These are phyloP conservation scores for Boletus smithii DNA, from an alignment of 1,284 basidiomycete genomes.

Conservation along the genomic window DNA sequence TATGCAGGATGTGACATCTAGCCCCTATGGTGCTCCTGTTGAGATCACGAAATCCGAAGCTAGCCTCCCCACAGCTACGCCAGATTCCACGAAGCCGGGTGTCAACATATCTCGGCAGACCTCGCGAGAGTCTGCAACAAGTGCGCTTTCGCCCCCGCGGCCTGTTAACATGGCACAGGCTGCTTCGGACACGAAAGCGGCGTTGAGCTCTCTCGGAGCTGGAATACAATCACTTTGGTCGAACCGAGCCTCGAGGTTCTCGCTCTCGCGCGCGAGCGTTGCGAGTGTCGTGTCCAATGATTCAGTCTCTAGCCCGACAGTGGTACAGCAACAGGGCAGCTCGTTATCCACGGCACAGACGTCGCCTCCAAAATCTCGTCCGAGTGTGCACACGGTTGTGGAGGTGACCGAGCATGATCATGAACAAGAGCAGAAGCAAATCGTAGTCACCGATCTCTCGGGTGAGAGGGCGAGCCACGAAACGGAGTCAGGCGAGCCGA, in stretches of 20 bases:
- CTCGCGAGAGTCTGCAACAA: constrained; percentile 28
- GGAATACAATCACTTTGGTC: constrained; percentile 63
- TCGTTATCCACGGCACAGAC: constrained; percentile 8
- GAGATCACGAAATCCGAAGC: constrained; percentile 50
- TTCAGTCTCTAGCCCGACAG: constrained; percentile 15
- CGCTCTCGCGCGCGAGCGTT: constrained; percentile 32
- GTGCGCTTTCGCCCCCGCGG: constrained; percentile 24
- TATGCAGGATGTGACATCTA: constrained; percentile 26
- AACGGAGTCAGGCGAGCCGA: constrained; percentile 13
- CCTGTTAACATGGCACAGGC: constrained; percentile 34
- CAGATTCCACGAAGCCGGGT: constrained; percentile 23
- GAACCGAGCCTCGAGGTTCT: constrained; percentile 38
- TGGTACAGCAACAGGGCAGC: constrained; percentile 5
- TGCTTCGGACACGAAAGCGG: constrained; percentile 37
- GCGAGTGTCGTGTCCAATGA: constrained; percentile 24
- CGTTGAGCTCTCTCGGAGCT: constrained; percentile 49
- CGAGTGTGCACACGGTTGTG: constrained; percentile 23
- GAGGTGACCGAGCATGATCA: constrained; percentile 25
- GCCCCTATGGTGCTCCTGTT: constrained; percentile 36
- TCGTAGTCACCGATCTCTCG: constrained; percentile 1
- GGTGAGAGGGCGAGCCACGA: constrained; percentile 14
- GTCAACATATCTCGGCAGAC: constrained; percentile 32
- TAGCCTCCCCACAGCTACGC: constrained; percentile 28
- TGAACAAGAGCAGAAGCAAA: constrained; percentile 13
- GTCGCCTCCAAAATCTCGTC: constrained; percentile 16